Base-by-base conservation (phyloP, 1,284 basidiomycete species). In the Rhodotorula sp. region DNA sequence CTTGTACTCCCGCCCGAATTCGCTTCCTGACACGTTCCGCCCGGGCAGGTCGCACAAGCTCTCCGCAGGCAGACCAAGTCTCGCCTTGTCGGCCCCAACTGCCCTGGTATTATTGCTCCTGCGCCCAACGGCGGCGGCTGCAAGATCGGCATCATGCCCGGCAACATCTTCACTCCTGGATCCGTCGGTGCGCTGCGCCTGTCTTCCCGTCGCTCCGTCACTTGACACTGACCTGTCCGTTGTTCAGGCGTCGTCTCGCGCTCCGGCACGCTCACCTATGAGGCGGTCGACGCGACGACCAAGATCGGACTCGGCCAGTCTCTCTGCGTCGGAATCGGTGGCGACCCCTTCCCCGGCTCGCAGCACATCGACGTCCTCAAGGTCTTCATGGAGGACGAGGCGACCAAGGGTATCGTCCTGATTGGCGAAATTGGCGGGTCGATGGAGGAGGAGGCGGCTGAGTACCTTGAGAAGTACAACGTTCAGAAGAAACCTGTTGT, bases 131-230 rank as follows among this genome's bases (percentile, higher is more conserved):
- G 62, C 53, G 80, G 81, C 65, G 95, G 95, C 24, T 99, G 96
- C 85, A 99, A 99, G 85, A 98, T 99, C 88, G 96, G 96, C 71
- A 99, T 99, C 80, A 95, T 98, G 84, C 96, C 96, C 34, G 95
- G 94, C 52, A 93, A 96, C 80, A 95, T 99, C 77, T 95, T 98
- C 84, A 91, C 83, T 74, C 92, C 95, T 65, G 95, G 95, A 66
- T 93, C 90, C 76, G 94, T 96, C 76, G 93, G 93, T 89, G 73
- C 47, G 85, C 80, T 20, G 8, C 37, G n/a, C 46, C 20, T 6
- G 13, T 44, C 40, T 13, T 11, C 40, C 5, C 10, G 54, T 20
- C 62, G 40, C 37, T 59, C 52, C 4, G 26, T 20, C 0, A 15
- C 31, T n/a, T n/a, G 20, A 26, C 44, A 8, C 31, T 48, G 15